Percentiles rank a stretch among this genome's conserved stretches.
Evolutionary conservation across 352 stramenopile species (phyloP).

Genomic region (Globisporangium alternatum): DNA sequence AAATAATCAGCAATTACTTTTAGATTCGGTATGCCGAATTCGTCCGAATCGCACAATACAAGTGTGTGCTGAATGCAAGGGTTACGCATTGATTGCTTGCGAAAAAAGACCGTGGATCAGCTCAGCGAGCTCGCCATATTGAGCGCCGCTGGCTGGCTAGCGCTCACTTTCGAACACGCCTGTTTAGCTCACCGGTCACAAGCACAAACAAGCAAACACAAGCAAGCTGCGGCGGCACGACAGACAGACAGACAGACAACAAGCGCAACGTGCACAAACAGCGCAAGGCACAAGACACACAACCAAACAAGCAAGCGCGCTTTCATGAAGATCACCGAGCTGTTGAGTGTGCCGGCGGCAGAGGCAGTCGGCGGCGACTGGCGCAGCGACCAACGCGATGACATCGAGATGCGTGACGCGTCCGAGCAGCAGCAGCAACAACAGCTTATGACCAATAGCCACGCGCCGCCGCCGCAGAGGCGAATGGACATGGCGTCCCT

Average conservation of each 20-base stretch:
- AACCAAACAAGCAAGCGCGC: neutral
- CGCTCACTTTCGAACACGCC: conserved; percentile 1
- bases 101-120: no score
- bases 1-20: no score
- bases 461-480: conserved; percentile 1
- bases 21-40: no score
- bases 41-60: no score
- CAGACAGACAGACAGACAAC: no score
- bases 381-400: neutral
- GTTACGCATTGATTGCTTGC: no score
- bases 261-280: no score
- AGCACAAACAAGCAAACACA: neutral
- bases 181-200: neutral
- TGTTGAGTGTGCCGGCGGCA: conserved; percentile 26
- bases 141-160: neutral
- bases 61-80: no score
- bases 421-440: neutral
- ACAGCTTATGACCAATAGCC: neutral
- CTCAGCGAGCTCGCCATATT: neutral
- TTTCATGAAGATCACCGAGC: conserved; percentile 35
- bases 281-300: no score
- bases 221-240: neutral
- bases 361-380: neutral
- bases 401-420: conserved; percentile 1
- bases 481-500: conserved; percentile 60